Conservation (phyloP, 768 basidiomycete genomes). For the Phylloporus rhodoxanthus region DNA sequence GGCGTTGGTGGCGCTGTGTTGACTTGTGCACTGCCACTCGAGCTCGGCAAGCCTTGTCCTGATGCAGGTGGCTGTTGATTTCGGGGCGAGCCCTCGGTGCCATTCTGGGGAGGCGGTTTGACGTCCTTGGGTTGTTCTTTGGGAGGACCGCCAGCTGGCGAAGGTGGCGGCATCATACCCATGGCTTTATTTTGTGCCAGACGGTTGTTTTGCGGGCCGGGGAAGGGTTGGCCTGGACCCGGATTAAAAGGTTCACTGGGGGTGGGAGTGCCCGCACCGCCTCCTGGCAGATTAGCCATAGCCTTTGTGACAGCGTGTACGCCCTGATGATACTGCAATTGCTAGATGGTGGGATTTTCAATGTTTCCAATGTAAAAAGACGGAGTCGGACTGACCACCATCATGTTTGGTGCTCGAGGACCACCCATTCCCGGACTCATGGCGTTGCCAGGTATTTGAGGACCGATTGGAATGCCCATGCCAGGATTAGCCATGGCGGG, state of each 20-base stretch:
- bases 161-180: constrained; percentile 49
- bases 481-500: constrained; percentile 27
- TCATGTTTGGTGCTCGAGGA: constrained; percentile 23
- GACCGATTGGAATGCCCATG: constrained; percentile 32
- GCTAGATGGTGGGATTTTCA: constrained; percentile 15
- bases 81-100: constrained; percentile 39
- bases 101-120: constrained; percentile 25
- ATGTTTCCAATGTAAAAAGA: not conserved
- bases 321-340: constrained; percentile 34
- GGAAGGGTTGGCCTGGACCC: constrained; percentile 31
- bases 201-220: constrained; percentile 29
- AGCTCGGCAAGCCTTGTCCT: constrained; percentile 20
- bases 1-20: constrained; percentile 37
- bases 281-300: constrained; percentile 25
- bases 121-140: constrained; percentile 32
- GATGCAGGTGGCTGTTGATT: constrained; percentile 32
- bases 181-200: constrained; percentile 33
- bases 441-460: constrained; percentile 25
- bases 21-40: constrained; percentile 17
- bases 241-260: constrained; percentile 40
- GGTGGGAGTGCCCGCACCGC: constrained; percentile 40
- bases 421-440: constrained; percentile 38
- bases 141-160: constrained; percentile 36
- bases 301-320: constrained; percentile 35
- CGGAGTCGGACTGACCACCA: constrained; percentile 20